A percentile compares a stretch with the other conserved stretches of the same genome.
Conservation (phyloP, 805 yeast genomes). For the Debaryomyces maramus region DNA sequence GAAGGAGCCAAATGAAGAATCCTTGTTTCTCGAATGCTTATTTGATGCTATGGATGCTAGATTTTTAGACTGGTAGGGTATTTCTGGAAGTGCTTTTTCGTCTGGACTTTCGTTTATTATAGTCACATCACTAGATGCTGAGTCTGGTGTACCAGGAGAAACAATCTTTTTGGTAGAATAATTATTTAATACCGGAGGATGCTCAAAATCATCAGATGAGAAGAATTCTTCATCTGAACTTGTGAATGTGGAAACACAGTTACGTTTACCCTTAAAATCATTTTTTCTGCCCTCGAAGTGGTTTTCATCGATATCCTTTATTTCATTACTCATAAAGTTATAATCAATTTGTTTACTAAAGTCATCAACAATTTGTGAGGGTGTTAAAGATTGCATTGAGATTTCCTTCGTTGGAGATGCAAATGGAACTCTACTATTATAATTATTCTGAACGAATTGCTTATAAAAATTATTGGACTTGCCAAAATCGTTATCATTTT, state of each 20-base stretch:
- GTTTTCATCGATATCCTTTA: background rate
- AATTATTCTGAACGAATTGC: background rate
- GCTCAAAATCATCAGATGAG: conserved; percentile 29
- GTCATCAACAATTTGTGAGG: conserved; percentile 26
- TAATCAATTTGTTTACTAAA: conserved; percentile 30
- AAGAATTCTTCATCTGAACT: conserved; percentile 36
- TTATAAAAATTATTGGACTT: background rate
- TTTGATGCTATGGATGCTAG: no score
- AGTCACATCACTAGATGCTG: conserved; percentile 23
- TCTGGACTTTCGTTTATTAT: conserved; percentile 14
- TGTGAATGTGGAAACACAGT: conserved; percentile 3
- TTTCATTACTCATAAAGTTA: conserved; percentile 6
- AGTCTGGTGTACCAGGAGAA: conserved; percentile 7
- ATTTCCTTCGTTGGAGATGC: conserved; percentile 10
- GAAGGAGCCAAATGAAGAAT: background rate
- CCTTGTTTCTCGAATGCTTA: background rate
- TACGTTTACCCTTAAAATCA: background rate
- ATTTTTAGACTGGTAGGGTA: background rate
- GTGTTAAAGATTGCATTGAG: conserved; percentile 26
- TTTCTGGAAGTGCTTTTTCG: background rate
- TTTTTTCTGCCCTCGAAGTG: background rate
- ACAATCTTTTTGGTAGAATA: background rate
- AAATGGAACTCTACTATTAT: background rate
- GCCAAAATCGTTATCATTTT: conserved; percentile 1
- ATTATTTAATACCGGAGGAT: background rate